These are phyloP conservation scores for Boletus huronensis DNA, from an alignment of 768 basidiomycete genomes.

Conservation along the genomic window DNA sequence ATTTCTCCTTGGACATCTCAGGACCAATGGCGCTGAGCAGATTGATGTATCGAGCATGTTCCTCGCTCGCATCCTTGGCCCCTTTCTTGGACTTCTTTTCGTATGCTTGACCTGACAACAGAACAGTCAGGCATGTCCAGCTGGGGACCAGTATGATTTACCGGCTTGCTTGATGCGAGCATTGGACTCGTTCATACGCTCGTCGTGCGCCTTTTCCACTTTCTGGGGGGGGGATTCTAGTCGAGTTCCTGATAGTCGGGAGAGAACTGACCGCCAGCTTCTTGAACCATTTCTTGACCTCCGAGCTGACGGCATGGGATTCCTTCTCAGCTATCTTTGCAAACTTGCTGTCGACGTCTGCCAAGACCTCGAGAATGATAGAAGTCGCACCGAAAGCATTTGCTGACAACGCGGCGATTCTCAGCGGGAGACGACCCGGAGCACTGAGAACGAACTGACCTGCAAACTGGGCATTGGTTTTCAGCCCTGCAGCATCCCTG, in stretches of 20 bases:
- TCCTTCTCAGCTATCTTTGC: conserved; percentile 73
- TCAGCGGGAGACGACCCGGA: background rate
- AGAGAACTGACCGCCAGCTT: conserved; percentile 59
- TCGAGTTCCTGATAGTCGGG: background rate
- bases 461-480: conserved; percentile 58
- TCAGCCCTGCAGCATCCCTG: conserved; percentile 59
- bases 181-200: conserved; percentile 62
- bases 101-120: conserved; percentile 54
- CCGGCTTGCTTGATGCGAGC: conserved; percentile 76
- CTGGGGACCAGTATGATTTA: conserved; percentile 17
- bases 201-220: conserved; percentile 77
- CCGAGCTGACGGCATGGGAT: conserved; percentile 56
- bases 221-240: conserved; percentile 45
- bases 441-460: conserved; percentile 39
- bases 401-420: conserved; percentile 36
- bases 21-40: conserved; percentile 69
- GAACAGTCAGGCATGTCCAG: conserved; percentile 4
- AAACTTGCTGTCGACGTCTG: conserved; percentile 72
- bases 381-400: conserved; percentile 67
- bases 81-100: conserved; percentile 82
- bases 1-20: conserved; percentile 77
- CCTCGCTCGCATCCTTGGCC: conserved; percentile 60
- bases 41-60: conserved; percentile 75
- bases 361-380: conserved; percentile 62
- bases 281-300: conserved; percentile 86